phyloP scores from a whole-genome alignment of 2,329 filamentous ascomycete genomes.

The Coniosporium tulheliwenetii region DNA sequence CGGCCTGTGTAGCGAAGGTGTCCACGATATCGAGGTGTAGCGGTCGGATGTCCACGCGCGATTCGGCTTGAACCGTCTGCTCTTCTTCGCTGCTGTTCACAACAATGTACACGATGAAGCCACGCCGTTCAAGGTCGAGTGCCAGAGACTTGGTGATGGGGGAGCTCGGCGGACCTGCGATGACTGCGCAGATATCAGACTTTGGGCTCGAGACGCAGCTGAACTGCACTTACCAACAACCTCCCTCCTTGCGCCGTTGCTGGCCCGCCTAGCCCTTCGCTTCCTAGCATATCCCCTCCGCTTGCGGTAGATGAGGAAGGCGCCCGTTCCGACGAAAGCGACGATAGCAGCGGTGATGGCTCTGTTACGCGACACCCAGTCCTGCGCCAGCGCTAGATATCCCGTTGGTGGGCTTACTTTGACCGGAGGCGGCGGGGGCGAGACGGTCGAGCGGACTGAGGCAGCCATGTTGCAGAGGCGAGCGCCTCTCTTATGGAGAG shows the following conservation, averaged over 20 bases:
- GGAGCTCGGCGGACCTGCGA: conserved; percentile 76
- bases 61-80: conserved; percentile 56
- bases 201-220: neutral
- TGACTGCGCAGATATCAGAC: conserved; percentile 35
- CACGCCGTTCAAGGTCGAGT: conserved; percentile 74
- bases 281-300: conserved; percentile 44
- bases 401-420: conserved; percentile 24
- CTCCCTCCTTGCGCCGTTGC: conserved; percentile 73
- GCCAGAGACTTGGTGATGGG: conserved; percentile 72
- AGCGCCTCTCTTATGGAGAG: conserved; percentile 53
- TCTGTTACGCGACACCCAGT: conserved; percentile 61
- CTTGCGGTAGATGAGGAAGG: conserved; percentile 41
- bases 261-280: conserved; percentile 62
- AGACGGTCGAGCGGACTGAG: conserved; percentile 36
- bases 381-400: conserved; percentile 42
- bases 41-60: conserved; percentile 67
- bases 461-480: conserved; percentile 55
- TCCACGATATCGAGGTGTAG: conserved; percentile 72
- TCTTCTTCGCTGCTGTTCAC: conserved; percentile 80
- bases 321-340: conserved; percentile 51
- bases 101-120: conserved; percentile 86
- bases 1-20: conserved; percentile 50
- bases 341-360: conserved; percentile 57
- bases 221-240: conserved; percentile 42
- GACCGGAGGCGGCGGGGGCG: conserved; percentile 29